phyloP scores from a whole-genome alignment of 106 monocot genomes.

The Apostasia shenzhenica region DNA sequence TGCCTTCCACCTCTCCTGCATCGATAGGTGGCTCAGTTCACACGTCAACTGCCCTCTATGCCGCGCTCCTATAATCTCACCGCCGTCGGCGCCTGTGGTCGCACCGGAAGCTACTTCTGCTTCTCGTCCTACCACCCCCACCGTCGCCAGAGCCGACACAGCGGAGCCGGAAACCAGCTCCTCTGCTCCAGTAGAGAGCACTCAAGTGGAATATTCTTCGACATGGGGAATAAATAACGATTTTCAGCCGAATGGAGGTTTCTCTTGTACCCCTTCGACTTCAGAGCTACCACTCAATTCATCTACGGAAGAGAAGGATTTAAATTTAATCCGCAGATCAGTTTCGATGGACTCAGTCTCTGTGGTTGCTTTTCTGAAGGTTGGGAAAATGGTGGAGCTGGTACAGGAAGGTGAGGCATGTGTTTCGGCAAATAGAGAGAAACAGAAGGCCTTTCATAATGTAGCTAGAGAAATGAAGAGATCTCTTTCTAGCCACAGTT shows the following conservation, averaged over 20 bases:
- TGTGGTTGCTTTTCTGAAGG: conserved; percentile 2
- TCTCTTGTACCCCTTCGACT: conserved; percentile 4
- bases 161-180: neutral
- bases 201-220: conserved; percentile 2
- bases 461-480: conserved; percentile 10
- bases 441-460: conserved; percentile 8
- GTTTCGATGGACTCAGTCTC: conserved; percentile 30
- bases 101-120: conserved; percentile 5
- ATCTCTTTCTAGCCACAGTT: conserved; percentile 27
- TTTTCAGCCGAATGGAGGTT: neutral
- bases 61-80: conserved; percentile 34
- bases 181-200: neutral
- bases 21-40: conserved; percentile 76
- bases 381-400: neutral
- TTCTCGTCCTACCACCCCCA: too few relatives aligned
- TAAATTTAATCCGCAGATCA: conserved; percentile 39
- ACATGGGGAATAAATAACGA: neutral
- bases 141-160: too few relatives aligned
- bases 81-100: conserved; percentile 16
- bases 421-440: conserved; percentile 1
- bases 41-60: conserved; percentile 84
- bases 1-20: conserved; percentile 67
- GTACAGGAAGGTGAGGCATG: neutral
- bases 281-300: neutral
- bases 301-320: neutral